These are phyloP conservation scores for Cronartium quercuum DNA, from an alignment of 1,284 basidiomycete genomes.

Conservation along the genomic window DNA sequence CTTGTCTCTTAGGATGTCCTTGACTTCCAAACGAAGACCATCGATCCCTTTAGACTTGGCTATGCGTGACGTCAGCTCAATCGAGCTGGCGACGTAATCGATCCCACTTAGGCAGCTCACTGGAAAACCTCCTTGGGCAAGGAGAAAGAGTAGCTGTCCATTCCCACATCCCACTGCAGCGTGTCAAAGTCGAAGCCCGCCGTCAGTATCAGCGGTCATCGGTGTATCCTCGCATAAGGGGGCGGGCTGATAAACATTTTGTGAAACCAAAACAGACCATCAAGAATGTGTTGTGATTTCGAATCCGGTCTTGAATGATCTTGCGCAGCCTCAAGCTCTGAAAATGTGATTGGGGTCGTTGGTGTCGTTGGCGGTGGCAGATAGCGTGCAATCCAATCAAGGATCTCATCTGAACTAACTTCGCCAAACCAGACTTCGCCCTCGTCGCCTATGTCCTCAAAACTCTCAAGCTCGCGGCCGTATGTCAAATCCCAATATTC, in stretches of 20 bases:
- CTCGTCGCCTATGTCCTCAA: conserved; percentile 15
- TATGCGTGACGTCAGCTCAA: conserved; percentile 16
- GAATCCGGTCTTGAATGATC: neutral
- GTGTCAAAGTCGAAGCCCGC: neutral
- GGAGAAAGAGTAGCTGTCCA: conserved; percentile 27
- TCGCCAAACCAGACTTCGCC: conserved; percentile 34
- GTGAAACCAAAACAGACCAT: neutral
- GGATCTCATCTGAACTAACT: conserved; percentile 22
- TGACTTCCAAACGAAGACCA: conserved; percentile 4
- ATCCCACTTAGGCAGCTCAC: conserved; percentile 10
- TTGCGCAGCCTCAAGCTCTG: neutral
- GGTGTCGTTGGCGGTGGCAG: conserved; percentile 14
- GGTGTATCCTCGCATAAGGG: neutral
- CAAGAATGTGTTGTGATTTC: neutral
- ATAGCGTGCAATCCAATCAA: conserved; percentile 23
- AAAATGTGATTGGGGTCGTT: neutral
- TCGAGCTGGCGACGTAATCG: conserved; percentile 19
- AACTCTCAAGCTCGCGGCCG: conserved; percentile 6
- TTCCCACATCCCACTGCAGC: conserved; percentile 33
- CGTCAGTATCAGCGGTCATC: neutral
- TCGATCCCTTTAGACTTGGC: conserved; percentile 11
- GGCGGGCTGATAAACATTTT: no score
- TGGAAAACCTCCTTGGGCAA: conserved; percentile 24
- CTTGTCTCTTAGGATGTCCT: conserved; percentile 10
- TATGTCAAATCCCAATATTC: conserved; percentile 23